Percentiles rank a stretch among this genome's conserved stretches.
phyloP scores from a whole-genome alignment of 805 yeast species.

The Myxozyma vanderwaltii region DNA sequence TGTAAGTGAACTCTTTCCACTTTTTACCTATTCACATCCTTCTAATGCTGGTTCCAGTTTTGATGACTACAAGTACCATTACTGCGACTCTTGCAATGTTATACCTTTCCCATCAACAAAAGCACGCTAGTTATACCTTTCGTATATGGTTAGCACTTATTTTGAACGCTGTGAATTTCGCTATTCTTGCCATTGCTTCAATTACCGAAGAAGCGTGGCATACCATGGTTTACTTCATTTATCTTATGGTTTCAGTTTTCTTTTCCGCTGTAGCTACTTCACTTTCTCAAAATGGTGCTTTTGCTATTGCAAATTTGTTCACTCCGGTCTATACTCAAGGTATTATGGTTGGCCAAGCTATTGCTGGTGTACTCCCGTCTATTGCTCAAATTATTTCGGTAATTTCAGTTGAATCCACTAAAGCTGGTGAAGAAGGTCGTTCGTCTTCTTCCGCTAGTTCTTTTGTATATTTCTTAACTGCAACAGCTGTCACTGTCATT shows the following conservation, averaged over 20 bases:
- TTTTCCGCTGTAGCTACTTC: constrained; percentile 63
- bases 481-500: constrained; percentile 51
- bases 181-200: constrained; percentile 30
- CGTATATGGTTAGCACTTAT: constrained; percentile 31
- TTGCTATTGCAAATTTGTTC: constrained; percentile 79
- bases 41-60: not conserved
- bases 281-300: constrained; percentile 82
- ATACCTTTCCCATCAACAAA: constrained; percentile 18
- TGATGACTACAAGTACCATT: constrained; percentile 40
- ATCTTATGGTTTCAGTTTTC: constrained; percentile 64
- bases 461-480: constrained; percentile 52
- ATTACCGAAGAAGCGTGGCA: constrained; percentile 27
- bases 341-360: constrained; percentile 91
- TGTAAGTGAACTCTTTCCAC: constrained; percentile 36
- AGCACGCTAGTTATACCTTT: constrained; percentile 29
- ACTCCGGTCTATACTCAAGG: constrained; percentile 83
- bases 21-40: not conserved
- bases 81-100: constrained; percentile 40
- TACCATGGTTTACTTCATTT: constrained; percentile 44
- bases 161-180: constrained; percentile 26
- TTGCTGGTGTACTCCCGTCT: constrained; percentile 92
- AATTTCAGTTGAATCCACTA: constrained; percentile 38
- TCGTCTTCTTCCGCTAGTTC: constrained; percentile 24
- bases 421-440: not conserved
- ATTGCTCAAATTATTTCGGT: constrained; percentile 63